Evolutionary conservation across 78 protist species (phyloP), one percentile per base, ranked within the genome.

Genomic region (Creolimax fragrantissima): DNA sequence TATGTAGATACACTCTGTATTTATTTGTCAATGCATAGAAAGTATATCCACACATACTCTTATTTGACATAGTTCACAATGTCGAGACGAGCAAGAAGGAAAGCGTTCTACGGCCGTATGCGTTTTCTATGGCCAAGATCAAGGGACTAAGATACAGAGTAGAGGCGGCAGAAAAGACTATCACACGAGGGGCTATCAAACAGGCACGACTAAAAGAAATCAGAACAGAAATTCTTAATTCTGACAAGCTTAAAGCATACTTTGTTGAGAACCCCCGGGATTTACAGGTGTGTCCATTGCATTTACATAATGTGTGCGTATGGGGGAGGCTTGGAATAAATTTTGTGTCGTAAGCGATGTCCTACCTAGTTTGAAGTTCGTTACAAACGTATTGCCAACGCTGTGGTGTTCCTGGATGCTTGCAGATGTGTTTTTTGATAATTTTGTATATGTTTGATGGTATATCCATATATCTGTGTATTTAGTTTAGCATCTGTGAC

Each of bases 141-240:
- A 95, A 94, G 45, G 93, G 92, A 39, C 92, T 96, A 41, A 44
- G 94, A 44, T 96, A 96, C 89, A 94, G 97, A 5, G 96, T 91
- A 42, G 92, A 92, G n/a, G 96, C 94, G 92, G 95, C 90, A 4
- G 6, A 91, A 7, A 44, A 89, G 45, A 41, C 81, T 3, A 84
- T 94, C 41, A 92, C 94, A 36, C 5, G 41, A 58, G 44, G 47
- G 32, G 47, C 91, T 24, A 85, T 96, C 89, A 42, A 83, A 44
- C 89, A 89, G 58, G 95, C 96, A 2, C 94, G 95, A 4, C 89
- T 93, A 84, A n/a, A 17, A n/a, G 97, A 95, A 88, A 35, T 96
- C 3, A 42, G 88, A 44, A 17, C 58, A n/a, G 96, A 96, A 94
- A 88, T 96, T 84, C 45, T 95, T 35, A 93, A 94, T 39, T 92